Percentiles rank a stretch among this genome's conserved stretches.
Conservation (phyloP, 169 alveolate species). For the Hepatocystis sp. region DNA sequence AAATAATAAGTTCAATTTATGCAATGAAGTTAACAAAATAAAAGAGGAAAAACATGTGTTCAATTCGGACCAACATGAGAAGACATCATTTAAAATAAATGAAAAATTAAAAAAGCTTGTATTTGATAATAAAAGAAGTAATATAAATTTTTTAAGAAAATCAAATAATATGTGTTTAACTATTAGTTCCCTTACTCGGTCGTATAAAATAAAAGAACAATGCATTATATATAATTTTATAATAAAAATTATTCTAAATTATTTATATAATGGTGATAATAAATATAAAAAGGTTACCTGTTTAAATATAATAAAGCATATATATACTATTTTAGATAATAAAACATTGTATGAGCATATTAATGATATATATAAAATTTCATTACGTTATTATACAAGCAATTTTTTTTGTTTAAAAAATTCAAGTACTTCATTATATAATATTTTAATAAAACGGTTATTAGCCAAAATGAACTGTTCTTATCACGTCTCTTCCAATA, state of each 20-base stretch:
- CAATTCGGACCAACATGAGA: too few species aligned
- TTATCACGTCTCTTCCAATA: slow-evolving; percentile 70
- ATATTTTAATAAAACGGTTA: slow-evolving; percentile 61
- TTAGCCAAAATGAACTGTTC: slow-evolving; percentile 67
- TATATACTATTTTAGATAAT: slow-evolving; percentile 68
- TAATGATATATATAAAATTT: slow-evolving; percentile 60
- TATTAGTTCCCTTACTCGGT: slow-evolving; percentile 32
- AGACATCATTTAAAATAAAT: slow-evolving; percentile 39
- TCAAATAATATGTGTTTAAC: slow-evolving; percentile 74
- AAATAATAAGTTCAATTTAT: neutral
- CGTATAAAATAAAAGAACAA: slow-evolving; percentile 74
- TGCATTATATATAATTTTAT: slow-evolving; percentile 63
- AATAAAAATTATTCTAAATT: slow-evolving; percentile 46
- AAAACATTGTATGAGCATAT: slow-evolving; percentile 73
- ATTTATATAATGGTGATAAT: slow-evolving; percentile 66
- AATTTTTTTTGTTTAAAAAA: slow-evolving; percentile 63
- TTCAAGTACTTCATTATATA: slow-evolving; percentile 73
- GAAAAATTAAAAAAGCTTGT: slow-evolving; percentile 33
- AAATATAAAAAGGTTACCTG: slow-evolving; percentile 71
- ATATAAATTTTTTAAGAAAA: slow-evolving; percentile 70
- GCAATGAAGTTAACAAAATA: neutral
- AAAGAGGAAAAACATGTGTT: neutral
- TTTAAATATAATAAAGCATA: slow-evolving; percentile 63
- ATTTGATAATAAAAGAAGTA: slow-evolving; percentile 22
- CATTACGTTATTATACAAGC: slow-evolving; percentile 64